Evolutionary conservation across 257 asterid species (phyloP).

Genomic region (Ilex asprella): DNA sequence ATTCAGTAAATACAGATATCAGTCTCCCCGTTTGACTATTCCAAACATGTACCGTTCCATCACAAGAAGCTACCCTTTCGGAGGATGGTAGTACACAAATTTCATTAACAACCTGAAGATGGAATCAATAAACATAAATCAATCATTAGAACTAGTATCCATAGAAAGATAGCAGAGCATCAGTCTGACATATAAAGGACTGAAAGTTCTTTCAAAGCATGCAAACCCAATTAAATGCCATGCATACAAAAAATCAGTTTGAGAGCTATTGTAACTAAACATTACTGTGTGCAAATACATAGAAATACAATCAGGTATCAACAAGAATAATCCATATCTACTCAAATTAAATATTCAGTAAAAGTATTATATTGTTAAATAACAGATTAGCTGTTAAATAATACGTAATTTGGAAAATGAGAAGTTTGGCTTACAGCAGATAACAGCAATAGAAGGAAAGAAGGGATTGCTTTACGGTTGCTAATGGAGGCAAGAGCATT

Average conservation of each 20-base stretch:
- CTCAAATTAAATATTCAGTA: too few species aligned
- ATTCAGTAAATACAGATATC: conserved; percentile 69
- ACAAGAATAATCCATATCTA: too few species aligned
- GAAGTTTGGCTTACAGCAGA: too few species aligned
- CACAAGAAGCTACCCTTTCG: conserved; percentile 96
- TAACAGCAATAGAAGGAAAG: too few species aligned
- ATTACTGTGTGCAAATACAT: background rate
- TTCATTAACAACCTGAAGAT: conserved; percentile 79
- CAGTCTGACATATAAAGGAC: too few species aligned
- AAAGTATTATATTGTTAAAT: too few species aligned
- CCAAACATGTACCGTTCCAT: conserved; percentile 95
- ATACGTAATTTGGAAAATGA: background rate
- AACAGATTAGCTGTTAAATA: too few species aligned
- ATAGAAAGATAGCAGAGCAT: background rate
- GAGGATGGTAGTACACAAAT: conserved; percentile 64
- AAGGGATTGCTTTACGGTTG: too few species aligned
- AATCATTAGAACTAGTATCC: conserved; percentile 9
- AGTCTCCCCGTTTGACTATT: conserved; percentile 82
- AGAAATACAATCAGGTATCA: background rate
- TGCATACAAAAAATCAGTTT: background rate
- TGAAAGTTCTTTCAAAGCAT: too few species aligned
- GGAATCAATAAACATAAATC: conserved; percentile 9
- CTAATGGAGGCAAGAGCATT: too few species aligned
- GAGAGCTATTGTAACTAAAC: background rate
- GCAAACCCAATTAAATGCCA: background rate